Percentiles rank a stretch among this genome's conserved stretches.
phyloP scores from a whole-genome alignment of 1,139 yeast genomes.

The Ogataea hybrid region DNA sequence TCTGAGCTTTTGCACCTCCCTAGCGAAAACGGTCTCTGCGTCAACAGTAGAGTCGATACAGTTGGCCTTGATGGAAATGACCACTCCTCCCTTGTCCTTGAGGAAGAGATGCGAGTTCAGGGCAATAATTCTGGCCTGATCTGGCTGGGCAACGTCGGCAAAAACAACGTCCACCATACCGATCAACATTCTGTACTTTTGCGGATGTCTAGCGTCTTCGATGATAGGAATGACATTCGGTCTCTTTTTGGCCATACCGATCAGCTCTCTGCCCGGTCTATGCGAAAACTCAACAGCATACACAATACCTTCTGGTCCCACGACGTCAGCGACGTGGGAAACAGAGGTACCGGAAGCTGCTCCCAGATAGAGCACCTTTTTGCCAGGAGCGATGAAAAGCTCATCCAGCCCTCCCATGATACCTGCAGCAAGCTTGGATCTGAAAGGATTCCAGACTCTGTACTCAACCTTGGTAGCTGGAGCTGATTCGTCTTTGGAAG shows the following conservation, averaged over 20 bases:
- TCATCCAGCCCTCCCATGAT: conserved; percentile 99
- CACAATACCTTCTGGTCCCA: conserved; percentile 98
- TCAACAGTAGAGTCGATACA: conserved; percentile 99
- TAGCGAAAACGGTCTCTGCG: conserved; percentile 98
- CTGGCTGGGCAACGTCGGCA: conserved; percentile 99
- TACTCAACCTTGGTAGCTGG: conserved; percentile 96
- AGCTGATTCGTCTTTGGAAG: conserved; percentile 78
- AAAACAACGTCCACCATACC: conserved; percentile 99
- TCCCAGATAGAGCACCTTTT: conserved; percentile 95
- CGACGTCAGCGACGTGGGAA: conserved; percentile 96
- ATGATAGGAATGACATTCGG: conserved; percentile 98
- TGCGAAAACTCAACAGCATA: conserved; percentile 99
- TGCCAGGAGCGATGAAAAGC: conserved; percentile 95
- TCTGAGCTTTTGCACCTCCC: conserved; percentile 98
- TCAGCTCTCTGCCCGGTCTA: conserved; percentile 99
- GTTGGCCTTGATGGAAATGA: conserved; percentile 98
- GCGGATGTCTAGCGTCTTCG: conserved; percentile 99
- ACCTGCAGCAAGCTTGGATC: conserved; percentile 99
- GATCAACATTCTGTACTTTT: conserved; percentile 96
- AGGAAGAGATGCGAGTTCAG: conserved; percentile 96
- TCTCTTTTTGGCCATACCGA: conserved; percentile 99
- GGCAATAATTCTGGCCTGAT: conserved; percentile 99
- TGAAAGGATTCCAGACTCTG: conserved; percentile 99
- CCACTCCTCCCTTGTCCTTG: conserved; percentile 98
- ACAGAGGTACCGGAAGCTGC: conserved; percentile 99